Percentiles rank a stretch among this genome's conserved stretches.
Evolutionary conservation across 257 asterid species (phyloP).

Genomic region (Lithospermum erythrorhizon): DNA sequence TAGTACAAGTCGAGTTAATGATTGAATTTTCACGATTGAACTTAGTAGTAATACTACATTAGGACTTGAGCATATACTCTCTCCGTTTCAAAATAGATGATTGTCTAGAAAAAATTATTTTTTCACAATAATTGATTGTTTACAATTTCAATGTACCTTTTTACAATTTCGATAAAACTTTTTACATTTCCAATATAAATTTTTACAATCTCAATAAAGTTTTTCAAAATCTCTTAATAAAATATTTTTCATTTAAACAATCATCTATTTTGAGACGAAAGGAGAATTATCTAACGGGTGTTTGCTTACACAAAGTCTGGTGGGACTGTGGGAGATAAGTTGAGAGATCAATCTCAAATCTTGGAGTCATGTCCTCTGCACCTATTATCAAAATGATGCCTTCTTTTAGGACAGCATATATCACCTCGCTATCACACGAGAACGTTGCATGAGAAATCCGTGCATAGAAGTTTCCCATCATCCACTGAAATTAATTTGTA

Average conservation of each 20-base stretch:
- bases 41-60: background rate
- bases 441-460: conserved; percentile 51
- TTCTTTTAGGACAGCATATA: conserved; percentile 51
- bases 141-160: too few relatives aligned
- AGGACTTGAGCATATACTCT: background rate
- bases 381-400: conserved; percentile 50
- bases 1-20: background rate
- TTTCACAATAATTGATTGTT: too few relatives aligned
- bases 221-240: too few relatives aligned
- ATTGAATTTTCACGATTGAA: background rate
- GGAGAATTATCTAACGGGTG: background rate
- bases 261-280: background rate
- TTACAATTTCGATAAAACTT: too few relatives aligned
- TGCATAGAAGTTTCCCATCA: conserved; percentile 47
- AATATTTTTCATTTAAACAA: too few relatives aligned
- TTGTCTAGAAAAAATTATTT: too few relatives aligned
- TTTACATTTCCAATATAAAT: too few relatives aligned
- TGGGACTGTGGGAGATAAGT: too few relatives aligned
- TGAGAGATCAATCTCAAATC: conserved; percentile 10
- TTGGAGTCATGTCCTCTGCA: conserved; percentile 45
- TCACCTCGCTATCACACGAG: conserved; percentile 42
- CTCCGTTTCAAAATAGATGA: too few relatives aligned
- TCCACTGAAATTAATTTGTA: conserved; percentile 34
- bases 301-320: conserved; percentile 23
- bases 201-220: too few relatives aligned